Percentiles rank a stretch among this genome's conserved stretches.
Conservation (phyloP, 331 rosid genomes). For the Malus hybrid region DNA sequence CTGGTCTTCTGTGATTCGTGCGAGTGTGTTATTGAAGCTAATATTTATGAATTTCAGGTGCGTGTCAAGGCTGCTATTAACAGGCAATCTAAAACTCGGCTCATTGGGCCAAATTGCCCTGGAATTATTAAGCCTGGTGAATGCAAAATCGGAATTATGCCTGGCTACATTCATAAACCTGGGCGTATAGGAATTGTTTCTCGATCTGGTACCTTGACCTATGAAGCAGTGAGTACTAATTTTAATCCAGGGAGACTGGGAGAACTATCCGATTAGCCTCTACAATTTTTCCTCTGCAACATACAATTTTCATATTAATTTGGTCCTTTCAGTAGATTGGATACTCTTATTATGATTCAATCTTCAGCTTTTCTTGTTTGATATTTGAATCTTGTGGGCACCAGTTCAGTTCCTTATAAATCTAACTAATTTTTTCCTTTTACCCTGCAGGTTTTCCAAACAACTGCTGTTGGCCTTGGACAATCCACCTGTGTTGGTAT, state of each 20-base stretch:
- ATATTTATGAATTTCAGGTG: conserved; percentile 43
- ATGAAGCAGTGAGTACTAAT: conserved; percentile 82
- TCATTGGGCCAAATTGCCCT: conserved; percentile 99
- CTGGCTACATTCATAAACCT: conserved; percentile 96
- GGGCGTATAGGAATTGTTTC: conserved; percentile 97
- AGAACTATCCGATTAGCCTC: not conserved
- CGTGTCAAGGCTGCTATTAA: conserved; percentile 92
- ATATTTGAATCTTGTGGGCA: not conserved
- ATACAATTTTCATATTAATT: not conserved
- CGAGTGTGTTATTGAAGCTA: conserved; percentile 11
- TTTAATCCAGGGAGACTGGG: not conserved
- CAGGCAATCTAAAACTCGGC: conserved; percentile 75
- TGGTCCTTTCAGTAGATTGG: not conserved
- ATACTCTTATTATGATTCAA: not conserved
- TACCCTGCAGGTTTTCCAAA: conserved; percentile 79
- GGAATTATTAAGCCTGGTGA: conserved; percentile 99
- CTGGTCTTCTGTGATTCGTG: conserved; percentile 2
- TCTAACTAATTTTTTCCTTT: conserved; percentile 8
- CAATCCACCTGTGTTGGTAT: conserved; percentile 99
- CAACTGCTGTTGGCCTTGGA: conserved; percentile 98
- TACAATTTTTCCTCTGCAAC: not conserved
- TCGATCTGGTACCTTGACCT: conserved; percentile 98
- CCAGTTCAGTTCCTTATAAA: conserved; percentile 5
- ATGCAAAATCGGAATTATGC: conserved; percentile 99
- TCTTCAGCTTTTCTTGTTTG: not conserved